phyloP scores from a whole-genome alignment of 2,329 filamentous ascomycete species.

The Neonectria neomacrospora region DNA sequence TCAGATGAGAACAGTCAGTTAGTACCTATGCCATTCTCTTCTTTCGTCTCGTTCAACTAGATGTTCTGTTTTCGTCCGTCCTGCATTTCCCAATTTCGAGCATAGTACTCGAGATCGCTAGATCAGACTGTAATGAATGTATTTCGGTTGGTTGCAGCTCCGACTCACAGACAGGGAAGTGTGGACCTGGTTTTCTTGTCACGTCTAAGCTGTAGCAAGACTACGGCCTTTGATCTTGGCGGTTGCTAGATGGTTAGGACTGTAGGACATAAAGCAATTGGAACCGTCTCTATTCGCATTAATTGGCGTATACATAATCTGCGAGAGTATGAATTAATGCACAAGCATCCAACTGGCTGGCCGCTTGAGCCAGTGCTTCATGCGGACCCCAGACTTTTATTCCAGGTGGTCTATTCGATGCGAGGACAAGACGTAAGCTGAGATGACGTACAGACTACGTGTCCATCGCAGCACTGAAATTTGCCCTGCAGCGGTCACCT shows the following conservation, averaged over 20 bases:
- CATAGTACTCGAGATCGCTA: no score
- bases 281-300: background rate
- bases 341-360: conserved; percentile 1
- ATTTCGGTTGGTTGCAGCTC: background rate
- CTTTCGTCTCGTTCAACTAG: background rate
- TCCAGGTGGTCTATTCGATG: conserved; percentile 6
- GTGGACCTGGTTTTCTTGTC: background rate
- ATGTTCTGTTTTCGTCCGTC: background rate
- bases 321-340: background rate
- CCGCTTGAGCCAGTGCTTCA: background rate
- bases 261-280: background rate
- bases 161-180: background rate
- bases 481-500: conserved; percentile 4
- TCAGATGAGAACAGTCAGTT: background rate
- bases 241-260: background rate
- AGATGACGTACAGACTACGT: conserved; percentile 27
- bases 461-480: conserved; percentile 19
- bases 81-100: background rate
- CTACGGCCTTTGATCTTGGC: background rate
- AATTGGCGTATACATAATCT: background rate
- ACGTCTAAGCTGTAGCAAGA: background rate
- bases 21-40: no score
- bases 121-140: background rate
- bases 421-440: conserved; percentile 22
- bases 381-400: background rate